Evolutionary conservation across 2,329 filamentous ascomycete genomes (phyloP), one percentile per base, ranked within the genome.

Genomic region (Scopulariopsis brevicaulis): DNA sequence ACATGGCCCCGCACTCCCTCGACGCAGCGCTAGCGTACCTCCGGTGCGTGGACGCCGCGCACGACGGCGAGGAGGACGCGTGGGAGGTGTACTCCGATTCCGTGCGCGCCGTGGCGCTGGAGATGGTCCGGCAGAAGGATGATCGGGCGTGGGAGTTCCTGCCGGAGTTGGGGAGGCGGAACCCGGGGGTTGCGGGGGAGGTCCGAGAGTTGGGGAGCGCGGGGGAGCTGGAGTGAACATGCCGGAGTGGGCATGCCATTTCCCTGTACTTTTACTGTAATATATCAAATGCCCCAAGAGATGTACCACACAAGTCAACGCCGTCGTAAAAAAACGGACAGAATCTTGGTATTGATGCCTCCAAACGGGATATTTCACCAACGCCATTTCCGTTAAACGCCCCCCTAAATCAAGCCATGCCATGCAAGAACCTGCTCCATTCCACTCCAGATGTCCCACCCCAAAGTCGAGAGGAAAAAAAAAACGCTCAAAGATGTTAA

Each of bases 1-100:
- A 55, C 40, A 28, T 52, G 14, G 56, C 56, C 20, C 22, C 32
- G 22, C 50, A 52, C 37, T 53, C 50, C 28, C 15, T 58, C 10
- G 56, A 58, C 51, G 51, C 50, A 11, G 56, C 56, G 1, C 56
- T 58, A 32, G 51, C 34, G 3, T 58, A 58, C n/a, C 56, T 58
- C 12, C 35, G 35, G 11, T 50, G 56, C 35, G 32, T 58, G 25
- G 56, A 58, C 37, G 56, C 56, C 51, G 34, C 34, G 48, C 46
- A 58, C 37, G 35, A 34, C 1, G 32, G 20, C 14, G 24, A 24
- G 34, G 25, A 32, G 12, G 56, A 58, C 35, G 50, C 56, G 5
- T 58, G 46, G 50, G 46, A 53, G 20, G 22, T 48, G 22, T 40
- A 58, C 37, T n/a, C 56, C 3, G 58, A 54, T 0, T 52, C 43